phyloP scores from a whole-genome alignment of 805 yeast genomes.

The Zygotorulaspora sp. region DNA sequence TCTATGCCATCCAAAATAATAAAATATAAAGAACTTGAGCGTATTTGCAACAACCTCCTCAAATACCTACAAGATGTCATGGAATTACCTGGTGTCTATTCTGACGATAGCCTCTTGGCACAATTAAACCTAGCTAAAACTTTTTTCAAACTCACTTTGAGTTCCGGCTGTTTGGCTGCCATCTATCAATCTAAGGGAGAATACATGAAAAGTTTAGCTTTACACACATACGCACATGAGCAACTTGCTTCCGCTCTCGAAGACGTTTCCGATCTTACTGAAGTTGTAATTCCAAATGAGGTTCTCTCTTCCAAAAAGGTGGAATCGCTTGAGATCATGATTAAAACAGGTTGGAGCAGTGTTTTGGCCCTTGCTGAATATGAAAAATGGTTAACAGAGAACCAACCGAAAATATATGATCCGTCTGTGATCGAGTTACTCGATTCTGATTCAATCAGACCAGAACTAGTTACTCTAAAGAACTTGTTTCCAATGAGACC shows the following conservation, averaged over 20 bases:
- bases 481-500: conserved; percentile 35
- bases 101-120: conserved; percentile 64
- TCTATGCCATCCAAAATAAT: conserved; percentile 26
- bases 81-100: conserved; percentile 89
- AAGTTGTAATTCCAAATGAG: conserved; percentile 20
- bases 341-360: conserved; percentile 32
- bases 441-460: conserved; percentile 17
- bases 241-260: conserved; percentile 16
- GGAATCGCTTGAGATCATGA: conserved; percentile 45
- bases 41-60: conserved; percentile 41
- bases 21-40: conserved; percentile 35
- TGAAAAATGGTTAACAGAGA: conserved; percentile 20
- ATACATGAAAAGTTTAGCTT: conserved; percentile 31
- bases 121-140: conserved; percentile 24
- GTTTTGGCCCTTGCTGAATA: conserved; percentile 36
- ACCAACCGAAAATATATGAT: conserved; percentile 10
- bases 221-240: conserved; percentile 26
- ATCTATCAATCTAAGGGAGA: conserved; percentile 29
- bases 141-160: conserved; percentile 22
- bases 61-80: conserved; percentile 53
- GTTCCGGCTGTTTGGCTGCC: conserved; percentile 28
- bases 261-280: conserved; percentile 8
- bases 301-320: conserved; percentile 40
- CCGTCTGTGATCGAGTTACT: conserved; percentile 41
- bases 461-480: conserved; percentile 21